Percentiles rank a stretch among this genome's conserved stretches.
These are phyloP conservation scores for Zymoseptoria passerinii DNA, from an alignment of 2,329 filamentous ascomycete species.

Conservation along the genomic window DNA sequence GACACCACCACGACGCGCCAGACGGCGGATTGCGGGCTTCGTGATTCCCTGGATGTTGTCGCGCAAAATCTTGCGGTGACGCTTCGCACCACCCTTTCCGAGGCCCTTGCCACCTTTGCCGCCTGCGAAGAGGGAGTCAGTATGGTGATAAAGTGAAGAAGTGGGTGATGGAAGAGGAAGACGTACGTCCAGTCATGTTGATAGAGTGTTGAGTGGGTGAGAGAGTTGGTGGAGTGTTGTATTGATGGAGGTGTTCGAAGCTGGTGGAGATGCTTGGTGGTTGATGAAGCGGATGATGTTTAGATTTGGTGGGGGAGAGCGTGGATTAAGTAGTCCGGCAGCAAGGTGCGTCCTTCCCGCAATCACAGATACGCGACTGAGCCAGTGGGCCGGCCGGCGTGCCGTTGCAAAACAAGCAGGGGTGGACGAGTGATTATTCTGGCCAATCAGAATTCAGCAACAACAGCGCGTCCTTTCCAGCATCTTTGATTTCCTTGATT, in stretches of 20 bases:
- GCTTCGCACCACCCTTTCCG: constrained; percentile 97
- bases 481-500: not conserved
- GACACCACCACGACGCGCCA: constrained; percentile 97
- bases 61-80: constrained; percentile 97
- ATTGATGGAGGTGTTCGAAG: constrained; percentile 20
- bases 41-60: constrained; percentile 99
- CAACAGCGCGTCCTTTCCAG: constrained; percentile 1
- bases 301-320: constrained; percentile 13
- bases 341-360: not conserved
- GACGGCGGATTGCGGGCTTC: constrained; percentile 97
- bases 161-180: constrained; percentile 10
- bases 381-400: not conserved
- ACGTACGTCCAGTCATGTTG: constrained; percentile 47
- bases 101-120: constrained; percentile 96
- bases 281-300: constrained; percentile 18
- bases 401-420: not conserved
- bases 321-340: constrained; percentile 5
- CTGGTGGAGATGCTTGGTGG: constrained; percentile 19
- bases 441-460: constrained; percentile 1
- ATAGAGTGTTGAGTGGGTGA: constrained; percentile 24
- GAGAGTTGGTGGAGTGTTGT: constrained; percentile 12
- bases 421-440: not conserved
- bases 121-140: constrained; percentile 46
- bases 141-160: constrained; percentile 12
- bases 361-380: not conserved